These are phyloP conservation scores for Raffaelea arxii DNA, from an alignment of 2,329 filamentous ascomycete genomes.

Conservation along the genomic window DNA sequence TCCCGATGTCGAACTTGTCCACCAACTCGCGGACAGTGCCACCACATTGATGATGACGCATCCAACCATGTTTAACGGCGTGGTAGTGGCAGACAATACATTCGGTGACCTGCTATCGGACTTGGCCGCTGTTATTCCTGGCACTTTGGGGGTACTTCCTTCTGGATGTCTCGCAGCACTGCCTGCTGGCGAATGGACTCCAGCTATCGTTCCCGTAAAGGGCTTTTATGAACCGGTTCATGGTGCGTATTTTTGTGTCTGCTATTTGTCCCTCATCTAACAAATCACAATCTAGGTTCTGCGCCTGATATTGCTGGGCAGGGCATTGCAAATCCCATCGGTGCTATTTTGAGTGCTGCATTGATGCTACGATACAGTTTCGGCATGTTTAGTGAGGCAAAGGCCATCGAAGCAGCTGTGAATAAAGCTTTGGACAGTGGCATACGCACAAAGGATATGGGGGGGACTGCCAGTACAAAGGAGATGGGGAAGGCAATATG, in stretches of 20 bases:
- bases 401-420: conserved; percentile 55
- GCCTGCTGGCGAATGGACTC: conserved; percentile 13
- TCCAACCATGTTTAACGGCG: conserved; percentile 35
- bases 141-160: conserved; percentile 33
- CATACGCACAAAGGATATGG: not conserved
- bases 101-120: conserved; percentile 39
- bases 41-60: conserved; percentile 38
- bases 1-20: conserved; percentile 29
- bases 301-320: conserved; percentile 67
- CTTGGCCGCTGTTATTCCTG: conserved; percentile 32
- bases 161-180: conserved; percentile 34
- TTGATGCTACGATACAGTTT: conserved; percentile 71
- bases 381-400: conserved; percentile 48
- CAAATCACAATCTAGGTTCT: not conserved
- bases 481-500: not conserved
- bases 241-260: conserved; percentile 30
- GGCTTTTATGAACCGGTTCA: conserved; percentile 74
- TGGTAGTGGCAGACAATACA: conserved; percentile 37
- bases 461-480: not conserved
- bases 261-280: not conserved
- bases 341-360: conserved; percentile 58
- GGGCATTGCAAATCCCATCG: conserved; percentile 63
- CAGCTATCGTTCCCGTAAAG: conserved; percentile 30
- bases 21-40: conserved; percentile 37
- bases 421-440: not conserved